Base-by-base conservation (phyloP, 352 stramenopile genomes). In the Globisporangium barbulae region DNA sequence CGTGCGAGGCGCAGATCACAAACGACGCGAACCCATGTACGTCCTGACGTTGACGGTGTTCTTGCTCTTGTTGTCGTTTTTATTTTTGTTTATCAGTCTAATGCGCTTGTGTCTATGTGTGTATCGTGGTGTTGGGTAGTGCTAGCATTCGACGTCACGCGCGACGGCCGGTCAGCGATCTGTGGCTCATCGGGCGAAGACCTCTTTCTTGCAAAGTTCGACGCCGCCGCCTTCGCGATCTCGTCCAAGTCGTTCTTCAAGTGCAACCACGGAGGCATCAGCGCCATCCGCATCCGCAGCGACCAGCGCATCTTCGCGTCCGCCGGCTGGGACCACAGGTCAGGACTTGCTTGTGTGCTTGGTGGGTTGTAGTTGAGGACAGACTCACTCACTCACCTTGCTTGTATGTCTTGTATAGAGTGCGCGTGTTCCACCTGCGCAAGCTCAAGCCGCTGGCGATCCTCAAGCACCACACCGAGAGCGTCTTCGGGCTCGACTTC, bases 241-340 rank as follows among this genome's bases (percentile, higher is more conserved):
- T 80, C 69, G 1, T 55, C 61, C 3, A 64, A 62, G 15, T 62
- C 80, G 1, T 89, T 91, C 58, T 92, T 90, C 66, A 73, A 62
- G 41, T 80, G 78, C 31, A 73, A 75, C 10, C 72, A 86, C 59
- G 83, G 78, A 17, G 85, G 85, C 5, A 87, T 91, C 59, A 89
- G 80, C 44, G 77, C 69, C 42, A 69, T 94, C 33, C 74, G 79
- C 42, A 86, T 91, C 65, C 81, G 86, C 6, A 49, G 50, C 1
- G 86, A 94, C 65, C 73, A 91, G 62, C 83, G 86, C 52, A 88
- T 94, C 61, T 86, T 93, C 65, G 86, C 82, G 17, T 90, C 82
- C 9, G 84, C 80, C 37, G 86, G 86, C 0, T 93, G 86, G 83
- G 86, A 94, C 58, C 77, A 92, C 71, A 70, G 79, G 74, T 41